Evolutionary conservation across 2,329 filamentous ascomycete species (phyloP).

Genomic region (Berkeleyomyces rouxiae): DNA sequence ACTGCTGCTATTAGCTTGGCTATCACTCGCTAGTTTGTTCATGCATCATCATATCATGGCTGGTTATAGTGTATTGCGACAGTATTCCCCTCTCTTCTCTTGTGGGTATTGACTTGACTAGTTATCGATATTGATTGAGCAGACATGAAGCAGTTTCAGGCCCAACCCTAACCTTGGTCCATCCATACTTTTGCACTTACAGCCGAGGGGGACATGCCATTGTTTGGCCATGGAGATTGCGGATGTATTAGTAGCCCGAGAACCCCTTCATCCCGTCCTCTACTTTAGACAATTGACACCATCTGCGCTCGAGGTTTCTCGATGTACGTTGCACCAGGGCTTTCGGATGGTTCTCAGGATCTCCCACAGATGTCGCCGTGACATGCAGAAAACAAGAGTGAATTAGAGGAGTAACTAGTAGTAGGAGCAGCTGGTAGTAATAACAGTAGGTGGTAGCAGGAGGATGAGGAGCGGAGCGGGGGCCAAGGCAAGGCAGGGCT

Average conservation of each 20-base stretch:
- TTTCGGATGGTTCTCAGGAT: neutral
- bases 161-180: too few relatives aligned
- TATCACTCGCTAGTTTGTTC: neutral
- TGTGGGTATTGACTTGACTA: too few relatives aligned
- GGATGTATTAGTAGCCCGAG: neutral
- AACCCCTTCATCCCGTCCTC: neutral
- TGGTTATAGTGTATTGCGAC: too few relatives aligned
- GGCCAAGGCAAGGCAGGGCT: too few relatives aligned
- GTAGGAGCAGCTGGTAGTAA: neutral
- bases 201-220: neutral
- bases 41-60: neutral
- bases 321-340: neutral
- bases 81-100: too few relatives aligned
- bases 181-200: too few relatives aligned
- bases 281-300: neutral
- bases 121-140: too few relatives aligned
- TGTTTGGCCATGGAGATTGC: neutral
- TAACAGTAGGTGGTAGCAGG: neutral
- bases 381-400: neutral
- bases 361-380: neutral
- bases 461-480: too few relatives aligned
- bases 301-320: too few relatives aligned
- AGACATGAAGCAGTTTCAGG: too few relatives aligned
- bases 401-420: neutral
- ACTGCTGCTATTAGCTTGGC: neutral